These are phyloP conservation scores for Cajanus cajan DNA, from an alignment of 306 rosid genomes.

Conservation along the genomic window DNA sequence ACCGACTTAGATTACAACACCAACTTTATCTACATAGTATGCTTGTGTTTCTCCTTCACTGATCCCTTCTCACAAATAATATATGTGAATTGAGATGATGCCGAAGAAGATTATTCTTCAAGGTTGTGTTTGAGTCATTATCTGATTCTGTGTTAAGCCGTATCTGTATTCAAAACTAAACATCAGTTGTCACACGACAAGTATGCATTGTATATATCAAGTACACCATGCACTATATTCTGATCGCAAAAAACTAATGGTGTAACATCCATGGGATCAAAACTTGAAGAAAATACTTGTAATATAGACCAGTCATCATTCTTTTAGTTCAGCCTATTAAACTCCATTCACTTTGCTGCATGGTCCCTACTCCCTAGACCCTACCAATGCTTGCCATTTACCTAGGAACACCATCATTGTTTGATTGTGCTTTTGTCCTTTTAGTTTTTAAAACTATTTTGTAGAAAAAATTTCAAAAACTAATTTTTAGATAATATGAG, in stretches of 20 bases:
- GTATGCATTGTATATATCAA: neutral
- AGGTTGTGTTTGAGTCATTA: slow-evolving; percentile 31
- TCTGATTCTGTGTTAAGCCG: slow-evolving; percentile 43
- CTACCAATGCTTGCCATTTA: neutral
- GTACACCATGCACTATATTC: neutral
- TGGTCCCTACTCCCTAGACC: too few species aligned
- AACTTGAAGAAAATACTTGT: neutral
- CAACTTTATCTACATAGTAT: slow-evolving; percentile 25
- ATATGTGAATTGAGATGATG: slow-evolving; percentile 45
- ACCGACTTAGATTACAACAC: neutral
- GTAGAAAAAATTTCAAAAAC: too few species aligned
- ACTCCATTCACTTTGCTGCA: neutral
- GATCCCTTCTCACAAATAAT: slow-evolving; percentile 43
- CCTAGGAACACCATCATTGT: neutral
- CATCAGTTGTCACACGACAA: neutral
- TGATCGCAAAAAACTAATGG: neutral
- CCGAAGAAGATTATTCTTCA: slow-evolving; percentile 27
- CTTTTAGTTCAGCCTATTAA: neutral
- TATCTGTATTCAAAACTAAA: slow-evolving; percentile 45
- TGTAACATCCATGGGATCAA: neutral
- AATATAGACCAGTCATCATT: neutral
- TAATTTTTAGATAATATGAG: too few species aligned
- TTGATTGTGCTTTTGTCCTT: too few species aligned
- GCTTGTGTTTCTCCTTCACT: slow-evolving; percentile 36
- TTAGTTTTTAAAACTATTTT: too few species aligned